phyloP scores from a whole-genome alignment of 495 filamentous ascomycete genomes.

The Daldinia grandis region DNA sequence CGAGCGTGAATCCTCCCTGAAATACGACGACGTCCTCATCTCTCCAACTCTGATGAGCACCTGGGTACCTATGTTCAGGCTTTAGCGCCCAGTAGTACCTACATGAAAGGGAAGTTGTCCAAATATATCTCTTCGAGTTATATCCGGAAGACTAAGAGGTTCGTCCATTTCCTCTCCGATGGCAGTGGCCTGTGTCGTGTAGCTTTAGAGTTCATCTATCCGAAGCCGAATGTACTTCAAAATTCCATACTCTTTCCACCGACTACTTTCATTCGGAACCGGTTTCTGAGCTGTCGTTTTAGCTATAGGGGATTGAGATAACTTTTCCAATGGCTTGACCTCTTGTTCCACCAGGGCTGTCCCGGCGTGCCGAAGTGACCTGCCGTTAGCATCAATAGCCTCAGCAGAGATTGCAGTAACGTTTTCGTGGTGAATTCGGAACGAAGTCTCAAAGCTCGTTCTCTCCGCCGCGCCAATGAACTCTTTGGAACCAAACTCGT shows the following conservation, averaged over 20 bases:
- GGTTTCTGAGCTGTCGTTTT: background rate
- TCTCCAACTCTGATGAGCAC: background rate
- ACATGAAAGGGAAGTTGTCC: too few relatives aligned
- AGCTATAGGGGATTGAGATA: background rate
- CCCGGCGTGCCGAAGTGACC: constrained; percentile 37
- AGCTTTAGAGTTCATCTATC: constrained; percentile 2
- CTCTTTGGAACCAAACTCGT: constrained; percentile 35
- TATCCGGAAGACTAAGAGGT: too few relatives aligned
- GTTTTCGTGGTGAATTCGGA: constrained; percentile 27
- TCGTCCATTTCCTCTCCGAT: too few relatives aligned
- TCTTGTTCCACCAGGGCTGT: constrained; percentile 40
- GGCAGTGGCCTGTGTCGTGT: background rate
- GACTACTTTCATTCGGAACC: background rate
- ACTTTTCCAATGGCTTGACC: constrained; percentile 20
- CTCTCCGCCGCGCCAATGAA: constrained; percentile 44
- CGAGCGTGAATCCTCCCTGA: background rate
- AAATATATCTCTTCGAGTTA: too few relatives aligned
- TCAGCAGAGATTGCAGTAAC: constrained; percentile 41
- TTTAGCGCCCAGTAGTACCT: too few relatives aligned
- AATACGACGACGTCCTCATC: background rate
- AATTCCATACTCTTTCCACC: constrained; percentile 20
- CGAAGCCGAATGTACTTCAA: constrained; percentile 19
- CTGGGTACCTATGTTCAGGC: background rate
- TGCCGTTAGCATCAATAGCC: constrained; percentile 43
- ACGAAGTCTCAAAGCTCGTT: constrained; percentile 48